Conservation (phyloP, 768 basidiomycete species). For the Rickenella mellea region DNA sequence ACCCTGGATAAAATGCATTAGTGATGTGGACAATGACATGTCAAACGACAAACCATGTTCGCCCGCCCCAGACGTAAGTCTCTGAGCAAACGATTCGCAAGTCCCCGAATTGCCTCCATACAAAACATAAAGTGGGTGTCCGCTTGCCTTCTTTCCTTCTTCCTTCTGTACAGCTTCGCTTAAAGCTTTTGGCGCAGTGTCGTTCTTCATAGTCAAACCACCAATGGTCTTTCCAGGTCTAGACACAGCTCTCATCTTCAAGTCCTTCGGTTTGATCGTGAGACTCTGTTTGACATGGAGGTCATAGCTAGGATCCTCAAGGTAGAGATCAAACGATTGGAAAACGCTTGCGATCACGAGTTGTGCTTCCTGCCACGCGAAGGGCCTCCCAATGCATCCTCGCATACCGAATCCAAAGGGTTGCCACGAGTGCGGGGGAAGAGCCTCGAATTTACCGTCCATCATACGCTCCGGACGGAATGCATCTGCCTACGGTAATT, state of each 20-base stretch:
- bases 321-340: constrained; percentile 35
- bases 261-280: constrained; percentile 36
- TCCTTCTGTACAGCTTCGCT: too few relatives aligned
- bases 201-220: background rate
- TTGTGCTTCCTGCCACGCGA: constrained; percentile 23
- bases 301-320: constrained; percentile 33
- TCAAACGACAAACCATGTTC: constrained; percentile 21
- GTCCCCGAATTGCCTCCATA: constrained; percentile 42
- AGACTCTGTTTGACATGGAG: constrained; percentile 35
- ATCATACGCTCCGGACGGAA: constrained; percentile 40
- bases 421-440: constrained; percentile 36
- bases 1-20: constrained; percentile 16
- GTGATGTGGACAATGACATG: background rate
- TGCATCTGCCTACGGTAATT: constrained; percentile 19
- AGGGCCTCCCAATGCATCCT: background rate
- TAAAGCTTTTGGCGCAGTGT: background rate
- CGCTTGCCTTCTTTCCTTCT: constrained; percentile 4
- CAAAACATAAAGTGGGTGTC: constrained; percentile 26
- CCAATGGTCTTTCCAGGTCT: constrained; percentile 15
- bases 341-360: constrained; percentile 31
- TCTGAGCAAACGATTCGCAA: constrained; percentile 37
- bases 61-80: constrained; percentile 29
- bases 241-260: constrained; percentile 30
- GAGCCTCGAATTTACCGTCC: constrained; percentile 36
- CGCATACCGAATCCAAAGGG: constrained; percentile 19